phyloP scores from a whole-genome alignment of 495 filamentous ascomycete species.

The Cercophora newfieldiana region DNA sequence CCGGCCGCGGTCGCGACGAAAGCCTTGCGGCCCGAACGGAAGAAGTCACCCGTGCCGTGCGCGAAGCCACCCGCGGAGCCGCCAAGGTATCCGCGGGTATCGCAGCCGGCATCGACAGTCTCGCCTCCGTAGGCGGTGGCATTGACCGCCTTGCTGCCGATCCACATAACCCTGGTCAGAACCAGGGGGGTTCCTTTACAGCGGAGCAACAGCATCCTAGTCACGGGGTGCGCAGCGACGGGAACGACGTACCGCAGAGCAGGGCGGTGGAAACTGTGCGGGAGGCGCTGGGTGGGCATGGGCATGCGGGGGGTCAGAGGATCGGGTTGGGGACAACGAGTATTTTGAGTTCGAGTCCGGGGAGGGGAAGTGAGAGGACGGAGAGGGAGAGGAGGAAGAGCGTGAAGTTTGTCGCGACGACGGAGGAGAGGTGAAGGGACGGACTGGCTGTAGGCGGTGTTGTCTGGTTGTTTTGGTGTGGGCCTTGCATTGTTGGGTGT shows the following conservation, averaged over 20 bases:
- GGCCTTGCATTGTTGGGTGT: not conserved
- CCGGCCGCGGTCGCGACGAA: slow-evolving; percentile 59
- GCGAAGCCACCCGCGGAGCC: slow-evolving; percentile 39
- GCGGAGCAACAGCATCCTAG: slow-evolving; percentile 3
- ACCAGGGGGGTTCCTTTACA: not conserved
- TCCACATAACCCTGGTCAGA: slow-evolving; percentile 7
- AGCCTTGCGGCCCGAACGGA: slow-evolving; percentile 38
- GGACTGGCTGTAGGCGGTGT: too few relatives aligned
- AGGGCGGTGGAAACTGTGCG: slow-evolving; percentile 54
- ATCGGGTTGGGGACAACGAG: slow-evolving; percentile 16
- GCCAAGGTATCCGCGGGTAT: slow-evolving; percentile 12
- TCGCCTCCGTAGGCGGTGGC: not conserved
- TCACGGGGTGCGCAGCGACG: slow-evolving; percentile 31
- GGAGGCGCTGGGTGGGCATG: slow-evolving; percentile 38
- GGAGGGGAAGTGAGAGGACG: slow-evolving; percentile 24
- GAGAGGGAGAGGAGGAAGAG: slow-evolving; percentile 55
- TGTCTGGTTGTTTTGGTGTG: not conserved
- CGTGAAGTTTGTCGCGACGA: slow-evolving; percentile 50
- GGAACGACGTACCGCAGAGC: slow-evolving; percentile 50
- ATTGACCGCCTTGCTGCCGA: not conserved
- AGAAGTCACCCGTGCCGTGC: slow-evolving; percentile 43
- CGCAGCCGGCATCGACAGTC: slow-evolving; percentile 7
- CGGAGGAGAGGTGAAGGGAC: slow-evolving; percentile 20
- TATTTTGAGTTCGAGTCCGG: slow-evolving; percentile 50
- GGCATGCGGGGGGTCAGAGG: not conserved